A percentile compares a stretch with the other conserved stretches of the same genome.
These are phyloP conservation scores for Termitomyces titanicus DNA, from an alignment of 768 basidiomycete species.

Conservation along the genomic window DNA sequence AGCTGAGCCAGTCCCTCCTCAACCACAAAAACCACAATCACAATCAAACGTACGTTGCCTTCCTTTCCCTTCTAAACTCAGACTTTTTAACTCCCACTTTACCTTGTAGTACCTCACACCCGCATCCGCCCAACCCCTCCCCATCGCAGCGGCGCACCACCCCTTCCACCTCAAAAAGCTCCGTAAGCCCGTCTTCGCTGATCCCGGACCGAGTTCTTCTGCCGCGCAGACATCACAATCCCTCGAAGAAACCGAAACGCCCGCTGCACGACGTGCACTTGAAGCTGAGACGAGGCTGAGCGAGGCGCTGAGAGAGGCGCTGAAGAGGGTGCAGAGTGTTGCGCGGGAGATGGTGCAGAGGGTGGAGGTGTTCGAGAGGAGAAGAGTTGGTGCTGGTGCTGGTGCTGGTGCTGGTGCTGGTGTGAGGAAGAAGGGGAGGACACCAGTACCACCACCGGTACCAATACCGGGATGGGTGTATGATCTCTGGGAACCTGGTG, in stretches of 20 bases:
- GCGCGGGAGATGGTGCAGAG: background rate
- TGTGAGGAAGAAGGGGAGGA: background rate
- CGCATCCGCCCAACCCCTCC: conserved; percentile 24
- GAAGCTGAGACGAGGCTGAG: conserved; percentile 22
- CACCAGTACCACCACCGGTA: too few species aligned
- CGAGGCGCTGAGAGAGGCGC: conserved; percentile 20
- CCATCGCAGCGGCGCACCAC: conserved; percentile 46
- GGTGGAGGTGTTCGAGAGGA: background rate
- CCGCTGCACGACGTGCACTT: too few species aligned
- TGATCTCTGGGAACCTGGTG: conserved; percentile 17
- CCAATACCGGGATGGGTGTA: background rate
- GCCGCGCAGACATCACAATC: too few species aligned
- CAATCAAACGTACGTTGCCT: too few species aligned
- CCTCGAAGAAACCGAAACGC: too few species aligned
- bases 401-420: background rate
- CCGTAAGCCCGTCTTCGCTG: conserved; percentile 24
- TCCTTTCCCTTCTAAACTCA: background rate
- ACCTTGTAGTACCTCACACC: background rate
- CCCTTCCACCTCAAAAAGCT: conserved; percentile 32
- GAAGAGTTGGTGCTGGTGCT: background rate
- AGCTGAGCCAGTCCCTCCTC: too few species aligned
- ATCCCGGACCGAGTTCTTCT: too few species aligned
- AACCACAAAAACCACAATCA: too few species aligned
- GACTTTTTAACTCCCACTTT: too few species aligned
- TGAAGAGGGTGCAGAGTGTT: conserved; percentile 1